Conservation (phyloP, 805 yeast species). For the Debaryomyces castellii region DNA sequence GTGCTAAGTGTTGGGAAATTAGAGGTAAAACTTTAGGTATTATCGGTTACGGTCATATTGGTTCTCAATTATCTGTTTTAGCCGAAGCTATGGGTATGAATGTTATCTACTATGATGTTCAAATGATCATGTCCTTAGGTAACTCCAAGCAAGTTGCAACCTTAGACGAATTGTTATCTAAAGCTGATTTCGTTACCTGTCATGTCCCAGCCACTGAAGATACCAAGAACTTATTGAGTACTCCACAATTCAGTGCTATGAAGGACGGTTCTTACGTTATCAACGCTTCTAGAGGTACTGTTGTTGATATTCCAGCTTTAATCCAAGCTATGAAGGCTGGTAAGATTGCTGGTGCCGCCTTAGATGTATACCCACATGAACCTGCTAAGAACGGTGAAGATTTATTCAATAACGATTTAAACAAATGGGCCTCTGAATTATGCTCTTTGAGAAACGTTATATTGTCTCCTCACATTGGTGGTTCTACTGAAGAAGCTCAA, state of each 20-base stretch:
- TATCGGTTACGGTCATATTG: constrained; percentile 97
- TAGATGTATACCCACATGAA: constrained; percentile 95
- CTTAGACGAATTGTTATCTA: constrained; percentile 74
- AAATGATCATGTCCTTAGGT: constrained; percentile 94
- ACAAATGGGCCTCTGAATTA: constrained; percentile 82
- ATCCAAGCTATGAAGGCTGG: constrained; percentile 89
- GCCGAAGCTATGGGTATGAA: constrained; percentile 99
- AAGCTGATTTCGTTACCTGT: constrained; percentile 85
- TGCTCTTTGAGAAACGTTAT: constrained; percentile 82
- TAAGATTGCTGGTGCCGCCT: constrained; percentile 94
- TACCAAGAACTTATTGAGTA: constrained; percentile 84
- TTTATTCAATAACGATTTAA: constrained; percentile 69
- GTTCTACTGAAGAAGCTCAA: constrained; percentile 99
- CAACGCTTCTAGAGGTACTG: constrained; percentile 97
- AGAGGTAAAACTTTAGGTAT: constrained; percentile 98
- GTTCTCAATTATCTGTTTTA: constrained; percentile 91
- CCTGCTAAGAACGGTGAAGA: constrained; percentile 95
- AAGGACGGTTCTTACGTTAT: constrained; percentile 92
- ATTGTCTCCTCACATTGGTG: constrained; percentile 97
- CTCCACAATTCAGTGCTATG: constrained; percentile 93
- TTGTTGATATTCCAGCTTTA: constrained; percentile 92
- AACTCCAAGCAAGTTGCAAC: constrained; percentile 90
- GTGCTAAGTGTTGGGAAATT: constrained; percentile 96
- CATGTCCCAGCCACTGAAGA: constrained; percentile 96
- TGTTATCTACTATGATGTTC: constrained; percentile 87